Conservation (phyloP, 2,329 filamentous ascomycete genomes). For the Aureobasidium sp. region DNA sequence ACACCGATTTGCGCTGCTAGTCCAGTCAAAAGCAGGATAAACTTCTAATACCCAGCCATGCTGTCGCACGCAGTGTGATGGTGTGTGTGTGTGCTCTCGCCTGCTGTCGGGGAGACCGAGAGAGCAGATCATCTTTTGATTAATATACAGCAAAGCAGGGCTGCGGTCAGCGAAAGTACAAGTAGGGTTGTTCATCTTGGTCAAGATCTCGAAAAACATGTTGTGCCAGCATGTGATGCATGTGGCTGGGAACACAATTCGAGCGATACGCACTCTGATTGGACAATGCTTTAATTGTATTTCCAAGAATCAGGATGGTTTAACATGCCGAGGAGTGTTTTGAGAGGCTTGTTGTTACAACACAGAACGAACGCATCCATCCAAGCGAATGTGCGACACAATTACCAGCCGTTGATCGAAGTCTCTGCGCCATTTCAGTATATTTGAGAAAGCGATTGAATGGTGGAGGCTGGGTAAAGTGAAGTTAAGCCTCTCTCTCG, state of each 20-base stretch:
- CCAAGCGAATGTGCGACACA: background rate
- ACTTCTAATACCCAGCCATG: background rate
- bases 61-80: background rate
- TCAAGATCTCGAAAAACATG: background rate
- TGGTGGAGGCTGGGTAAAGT: background rate
- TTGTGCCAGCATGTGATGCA: constrained; percentile 5
- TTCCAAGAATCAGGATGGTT: background rate
- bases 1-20: background rate
- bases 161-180: background rate
- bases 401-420: background rate
- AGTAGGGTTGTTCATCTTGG: background rate
- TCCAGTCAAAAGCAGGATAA: background rate
- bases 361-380: background rate
- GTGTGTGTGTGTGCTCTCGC: background rate
- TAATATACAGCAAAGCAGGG: background rate
- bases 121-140: background rate
- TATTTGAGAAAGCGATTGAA: background rate
- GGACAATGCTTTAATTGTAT: background rate
- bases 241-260: constrained; percentile 2
- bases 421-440: background rate
- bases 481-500: background rate
- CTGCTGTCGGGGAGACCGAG: background rate
- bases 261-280: background rate
- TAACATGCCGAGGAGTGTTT: background rate
- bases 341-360: background rate